Percentiles rank a stretch among this genome's conserved stretches.
These are phyloP conservation scores for Zygosaccharomyces pseudobailii DNA, from an alignment of 1,139 yeast species.

Conservation along the genomic window DNA sequence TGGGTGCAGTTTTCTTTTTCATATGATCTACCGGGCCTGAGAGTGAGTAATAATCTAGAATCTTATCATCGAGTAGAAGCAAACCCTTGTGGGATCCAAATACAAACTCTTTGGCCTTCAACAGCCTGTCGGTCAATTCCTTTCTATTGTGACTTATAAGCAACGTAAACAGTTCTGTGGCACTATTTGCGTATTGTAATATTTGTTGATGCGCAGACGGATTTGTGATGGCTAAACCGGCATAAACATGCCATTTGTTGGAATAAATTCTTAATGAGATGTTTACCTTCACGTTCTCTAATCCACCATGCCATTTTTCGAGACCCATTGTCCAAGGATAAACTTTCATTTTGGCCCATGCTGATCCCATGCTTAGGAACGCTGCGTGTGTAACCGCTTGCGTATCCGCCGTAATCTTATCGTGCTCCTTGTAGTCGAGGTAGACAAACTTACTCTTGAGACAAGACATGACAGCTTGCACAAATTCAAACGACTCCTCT, in stretches of 20 bases:
- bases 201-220: slow-evolving; percentile 93
- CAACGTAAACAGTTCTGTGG: slow-evolving; percentile 74
- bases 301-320: slow-evolving; percentile 80
- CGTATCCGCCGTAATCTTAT: slow-evolving; percentile 92
- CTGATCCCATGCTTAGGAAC: slow-evolving; percentile 92
- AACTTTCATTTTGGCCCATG: slow-evolving; percentile 79
- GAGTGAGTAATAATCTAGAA: slow-evolving; percentile 75
- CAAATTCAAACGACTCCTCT: slow-evolving; percentile 49
- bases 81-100: slow-evolving; percentile 50
- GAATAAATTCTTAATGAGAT: slow-evolving; percentile 85
- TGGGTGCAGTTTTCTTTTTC: slow-evolving; percentile 59
- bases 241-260: slow-evolving; percentile 97
- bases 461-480: slow-evolving; percentile 62
- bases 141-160: slow-evolving; percentile 68
- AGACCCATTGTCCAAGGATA: slow-evolving; percentile 68
- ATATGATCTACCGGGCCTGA: slow-evolving; percentile 29
- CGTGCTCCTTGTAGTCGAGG: slow-evolving; percentile 80
- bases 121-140: slow-evolving; percentile 54
- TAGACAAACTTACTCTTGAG: slow-evolving; percentile 74
- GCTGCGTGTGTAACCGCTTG: slow-evolving; percentile 99
- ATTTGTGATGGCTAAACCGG: slow-evolving; percentile 92
- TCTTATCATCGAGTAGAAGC: slow-evolving; percentile 69
- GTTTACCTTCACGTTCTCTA: slow-evolving; percentile 93
- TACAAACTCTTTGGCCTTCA: slow-evolving; percentile 65
- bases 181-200: slow-evolving; percentile 80